Evolutionary conservation across 768 basidiomycete species (phyloP), one percentile per base, ranked within the genome.

Genomic region (Gloeophyllum trabeum): DNA sequence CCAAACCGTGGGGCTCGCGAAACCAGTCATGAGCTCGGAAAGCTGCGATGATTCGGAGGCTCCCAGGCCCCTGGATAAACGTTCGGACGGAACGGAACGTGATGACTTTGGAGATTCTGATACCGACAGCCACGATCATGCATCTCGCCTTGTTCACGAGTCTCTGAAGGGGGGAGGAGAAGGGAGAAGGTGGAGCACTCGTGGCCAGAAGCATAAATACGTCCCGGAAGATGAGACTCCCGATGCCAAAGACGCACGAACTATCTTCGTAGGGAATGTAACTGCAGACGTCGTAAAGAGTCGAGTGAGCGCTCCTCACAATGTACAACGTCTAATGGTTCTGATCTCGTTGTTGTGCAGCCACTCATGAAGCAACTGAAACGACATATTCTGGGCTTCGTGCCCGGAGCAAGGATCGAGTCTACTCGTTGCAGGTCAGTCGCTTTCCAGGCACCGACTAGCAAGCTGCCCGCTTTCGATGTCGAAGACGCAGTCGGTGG

Each of bases 391-490:
- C 66, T 90, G 19, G 63, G 80, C 1, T 70, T 75, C 47, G 69
- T 87, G 12, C 79, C 86, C 3, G 61, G 69, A 0, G 78, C 87
- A 41, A 89, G 85, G 64, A 81, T 96, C 48, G 94, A 98, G 54
- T 92, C 91, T 4, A 73, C 79, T 20, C 88, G 94, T 34, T 96
- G 94, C 69, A 88, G 94, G 40, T 96, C 92, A 13, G 73, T 96
- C 39, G 81, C 92, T 1, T 97, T 97, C 66, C 79, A 86, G 48
- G 71, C 70, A 0, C 88, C 94, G 6, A 89, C 89, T 1, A 59
- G 81, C 7, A 71, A 76, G 48, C 65, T 80, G 14, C 69, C 76
- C 0, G 56, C 66, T 24, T 56, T 61, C 35, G 62, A 71, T 19
- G 61, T 60, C 21, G 56, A 57, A 26, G 52, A 49, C 24, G 43